Evolutionary conservation across 2,329 filamentous ascomycete genomes (phyloP).

Genomic region (Pseudopithomyces chartarum): DNA sequence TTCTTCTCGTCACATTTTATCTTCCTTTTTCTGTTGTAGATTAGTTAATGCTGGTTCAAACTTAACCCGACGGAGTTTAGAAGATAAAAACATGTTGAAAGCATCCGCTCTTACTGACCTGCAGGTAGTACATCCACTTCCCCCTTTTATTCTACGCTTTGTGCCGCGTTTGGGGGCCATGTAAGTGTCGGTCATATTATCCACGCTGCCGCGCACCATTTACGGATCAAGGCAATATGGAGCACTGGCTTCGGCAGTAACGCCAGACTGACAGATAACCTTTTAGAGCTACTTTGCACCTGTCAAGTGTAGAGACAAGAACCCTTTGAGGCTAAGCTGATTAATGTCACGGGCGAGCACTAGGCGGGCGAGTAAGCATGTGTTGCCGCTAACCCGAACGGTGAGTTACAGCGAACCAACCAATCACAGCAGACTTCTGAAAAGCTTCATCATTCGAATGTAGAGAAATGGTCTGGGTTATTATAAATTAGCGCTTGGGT

Average conservation of each 20-base stretch:
- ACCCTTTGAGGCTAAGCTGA: not conserved
- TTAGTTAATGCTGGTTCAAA: constrained; percentile 8
- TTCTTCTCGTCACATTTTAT: constrained; percentile 28
- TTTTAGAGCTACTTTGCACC: constrained; percentile 7
- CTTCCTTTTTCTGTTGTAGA: constrained; percentile 21
- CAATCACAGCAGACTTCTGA: constrained; percentile 14
- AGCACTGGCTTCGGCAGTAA: constrained; percentile 10
- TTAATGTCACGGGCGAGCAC: not conserved
- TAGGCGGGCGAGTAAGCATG: not conserved
- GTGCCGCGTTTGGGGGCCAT: constrained; percentile 16
- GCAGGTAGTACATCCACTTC: constrained; percentile 25
- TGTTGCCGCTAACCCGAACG: constrained; percentile 18
- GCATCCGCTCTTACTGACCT: constrained; percentile 19
- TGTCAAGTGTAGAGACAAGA: constrained; percentile 4
- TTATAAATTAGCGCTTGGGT: not conserved
- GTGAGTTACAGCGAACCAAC: constrained; percentile 18
- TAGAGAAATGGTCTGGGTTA: not conserved
- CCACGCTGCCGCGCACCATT: constrained; percentile 10
- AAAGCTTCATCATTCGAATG: constrained; percentile 6
- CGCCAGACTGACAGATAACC: constrained; percentile 20
- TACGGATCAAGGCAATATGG: constrained; percentile 7
- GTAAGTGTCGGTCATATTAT: constrained; percentile 15
- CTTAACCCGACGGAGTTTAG: not conserved
- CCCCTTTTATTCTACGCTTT: constrained; percentile 17
- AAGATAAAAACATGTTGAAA: not conserved